These are phyloP conservation scores for Fusarium sp. DNA, from an alignment of 2,329 filamentous ascomycete species.

Conservation along the genomic window DNA sequence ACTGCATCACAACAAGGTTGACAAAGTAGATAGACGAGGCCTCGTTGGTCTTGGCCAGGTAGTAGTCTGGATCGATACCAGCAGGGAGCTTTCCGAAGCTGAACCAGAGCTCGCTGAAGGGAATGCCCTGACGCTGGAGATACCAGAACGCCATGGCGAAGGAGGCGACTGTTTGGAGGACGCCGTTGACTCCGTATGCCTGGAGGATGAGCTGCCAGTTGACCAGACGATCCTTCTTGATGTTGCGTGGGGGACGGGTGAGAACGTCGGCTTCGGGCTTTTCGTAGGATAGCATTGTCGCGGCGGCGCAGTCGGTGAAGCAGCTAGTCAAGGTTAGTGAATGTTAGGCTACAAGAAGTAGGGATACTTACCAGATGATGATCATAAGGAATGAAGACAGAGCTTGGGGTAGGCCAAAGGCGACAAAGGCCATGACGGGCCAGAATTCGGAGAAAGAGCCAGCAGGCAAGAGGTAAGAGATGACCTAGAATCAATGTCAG, in stretches of 20 bases:
- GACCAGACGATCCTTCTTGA: conserved; percentile 76
- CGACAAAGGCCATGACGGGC: conserved; percentile 78
- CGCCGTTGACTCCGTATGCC: conserved; percentile 75
- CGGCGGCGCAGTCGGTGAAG: conserved; percentile 80
- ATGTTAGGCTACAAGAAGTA: fast-evolving
- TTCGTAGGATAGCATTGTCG: conserved; percentile 79
- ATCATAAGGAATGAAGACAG: conserved; percentile 79
- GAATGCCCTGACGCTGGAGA: conserved; percentile 68
- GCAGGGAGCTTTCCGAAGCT: conserved; percentile 65
- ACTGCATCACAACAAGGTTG: conserved; percentile 83
- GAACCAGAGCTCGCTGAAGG: conserved; percentile 74
- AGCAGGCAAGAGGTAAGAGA: conserved; percentile 74
- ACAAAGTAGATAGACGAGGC: conserved; percentile 82
- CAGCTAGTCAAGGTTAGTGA: conserved; percentile 54
- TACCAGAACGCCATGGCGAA: conserved; percentile 76
- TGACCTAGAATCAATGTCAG: neutral
- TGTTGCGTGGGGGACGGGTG: conserved; percentile 63
- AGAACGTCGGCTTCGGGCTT: conserved; percentile 80
- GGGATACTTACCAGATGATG: conserved; percentile 61
- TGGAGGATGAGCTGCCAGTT: conserved; percentile 78
- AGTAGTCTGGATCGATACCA: conserved; percentile 62
- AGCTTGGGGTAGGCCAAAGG: conserved; percentile 78
- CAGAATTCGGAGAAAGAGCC: conserved; percentile 80
- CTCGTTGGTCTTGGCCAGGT: conserved; percentile 65
- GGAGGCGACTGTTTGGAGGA: conserved; percentile 67